Percentiles rank a stretch among this genome's conserved stretches.
Evolutionary conservation across 306 rosid species (phyloP).

Genomic region (Vachellia collinsii): DNA sequence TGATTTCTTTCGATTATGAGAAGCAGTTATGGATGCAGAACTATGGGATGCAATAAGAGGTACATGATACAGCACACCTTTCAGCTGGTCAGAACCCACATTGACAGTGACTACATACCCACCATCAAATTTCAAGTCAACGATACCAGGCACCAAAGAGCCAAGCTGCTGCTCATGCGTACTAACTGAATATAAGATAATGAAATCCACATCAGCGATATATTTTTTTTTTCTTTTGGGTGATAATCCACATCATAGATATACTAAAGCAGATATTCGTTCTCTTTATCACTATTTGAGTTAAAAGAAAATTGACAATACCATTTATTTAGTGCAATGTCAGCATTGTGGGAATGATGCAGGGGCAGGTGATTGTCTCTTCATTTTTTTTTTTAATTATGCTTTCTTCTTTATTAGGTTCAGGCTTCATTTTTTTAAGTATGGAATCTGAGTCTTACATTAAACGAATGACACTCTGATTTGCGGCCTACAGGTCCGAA

Average conservation of each 20-base stretch:
- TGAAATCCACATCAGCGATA: slow-evolving; percentile 23
- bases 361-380: background rate
- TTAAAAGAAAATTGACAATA: slow-evolving; percentile 8
- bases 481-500: background rate
- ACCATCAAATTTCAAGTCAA: slow-evolving; percentile 71
- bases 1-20: slow-evolving; percentile 56
- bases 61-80: slow-evolving; percentile 74
- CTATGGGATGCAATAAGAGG: slow-evolving; percentile 47
- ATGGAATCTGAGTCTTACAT: background rate
- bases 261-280: slow-evolving; percentile 26
- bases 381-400: background rate
- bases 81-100: slow-evolving; percentile 63
- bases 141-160: slow-evolving; percentile 55
- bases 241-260: slow-evolving; percentile 26
- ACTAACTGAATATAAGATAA: slow-evolving; percentile 47
- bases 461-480: background rate
- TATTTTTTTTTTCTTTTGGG: too few relatives aligned
- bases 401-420: background rate
- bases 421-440: background rate
- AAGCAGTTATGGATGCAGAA: slow-evolving; percentile 41
- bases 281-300: background rate
- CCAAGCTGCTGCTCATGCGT: slow-evolving; percentile 51
- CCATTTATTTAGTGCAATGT: background rate
- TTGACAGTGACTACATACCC: slow-evolving; percentile 68
- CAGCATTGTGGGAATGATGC: background rate